These are phyloP conservation scores for Rhodosporidiobolus sp. DNA, from an alignment of 768 basidiomycete genomes.

Conservation along the genomic window DNA sequence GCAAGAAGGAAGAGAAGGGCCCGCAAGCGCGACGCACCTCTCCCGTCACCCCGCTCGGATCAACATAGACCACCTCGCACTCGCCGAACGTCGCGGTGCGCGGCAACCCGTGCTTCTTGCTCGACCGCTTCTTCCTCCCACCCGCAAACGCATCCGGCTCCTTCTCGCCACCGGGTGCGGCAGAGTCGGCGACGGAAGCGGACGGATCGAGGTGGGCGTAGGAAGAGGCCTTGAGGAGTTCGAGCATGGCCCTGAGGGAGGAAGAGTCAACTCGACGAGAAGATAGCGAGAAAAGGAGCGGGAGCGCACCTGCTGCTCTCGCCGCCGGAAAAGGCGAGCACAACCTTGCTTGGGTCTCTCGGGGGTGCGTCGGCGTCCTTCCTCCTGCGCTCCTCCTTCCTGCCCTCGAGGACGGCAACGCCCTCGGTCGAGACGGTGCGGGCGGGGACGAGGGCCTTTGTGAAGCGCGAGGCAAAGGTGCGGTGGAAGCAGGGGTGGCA, in stretches of 20 bases:
- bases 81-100: constrained; percentile 7
- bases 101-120: constrained; percentile 1
- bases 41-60: constrained; percentile 15
- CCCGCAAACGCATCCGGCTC: not conserved
- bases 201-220: not conserved
- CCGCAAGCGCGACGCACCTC: constrained; percentile 17
- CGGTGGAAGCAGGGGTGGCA: constrained; percentile 27
- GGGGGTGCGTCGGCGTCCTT: too few relatives aligned
- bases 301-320: constrained; percentile 14
- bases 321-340: constrained; percentile 30
- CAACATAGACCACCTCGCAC: constrained; percentile 20
- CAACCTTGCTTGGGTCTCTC: constrained; percentile 9
- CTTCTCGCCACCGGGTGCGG: not conserved
- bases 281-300: not conserved
- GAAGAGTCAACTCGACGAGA: not conserved
- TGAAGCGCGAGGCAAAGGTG: constrained; percentile 12
- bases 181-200: not conserved
- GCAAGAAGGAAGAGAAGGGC: not conserved
- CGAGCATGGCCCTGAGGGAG: constrained; percentile 32
- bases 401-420: not conserved
- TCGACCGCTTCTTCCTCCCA: constrained; percentile 2
- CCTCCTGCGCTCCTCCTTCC: not conserved
- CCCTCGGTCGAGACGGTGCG: not conserved
- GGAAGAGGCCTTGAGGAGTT: constrained; percentile 14
- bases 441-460: constrained; percentile 7